A percentile compares a stretch with the other conserved stretches of the same genome.
phyloP scores from a whole-genome alignment of 345 rosid species.

The Clarkia xantiana region DNA sequence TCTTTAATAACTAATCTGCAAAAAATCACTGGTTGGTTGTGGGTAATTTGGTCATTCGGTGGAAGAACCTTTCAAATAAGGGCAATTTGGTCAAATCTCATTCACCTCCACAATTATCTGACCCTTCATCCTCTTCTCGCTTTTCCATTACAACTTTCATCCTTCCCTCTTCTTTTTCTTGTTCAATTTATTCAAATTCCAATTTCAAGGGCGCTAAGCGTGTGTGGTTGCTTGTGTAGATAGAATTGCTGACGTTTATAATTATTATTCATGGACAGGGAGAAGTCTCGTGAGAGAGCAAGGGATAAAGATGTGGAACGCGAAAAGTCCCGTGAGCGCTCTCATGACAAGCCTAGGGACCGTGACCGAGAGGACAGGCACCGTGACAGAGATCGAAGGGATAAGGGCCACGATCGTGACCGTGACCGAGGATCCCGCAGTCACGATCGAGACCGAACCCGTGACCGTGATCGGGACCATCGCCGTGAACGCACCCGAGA shows the following conservation, averaged over 20 bases:
- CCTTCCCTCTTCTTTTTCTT: neutral
- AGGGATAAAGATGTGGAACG: constrained; percentile 60
- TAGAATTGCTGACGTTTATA: constrained; percentile 8
- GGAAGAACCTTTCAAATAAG: no score
- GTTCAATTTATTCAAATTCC: neutral
- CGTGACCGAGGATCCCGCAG: constrained; percentile 22
- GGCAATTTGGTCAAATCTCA: no score
- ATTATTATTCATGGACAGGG: constrained; percentile 27
- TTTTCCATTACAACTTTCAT: neutral
- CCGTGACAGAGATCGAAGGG: constrained; percentile 46
- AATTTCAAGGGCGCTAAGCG: neutral
- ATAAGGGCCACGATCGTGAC: constrained; percentile 37
- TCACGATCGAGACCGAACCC: neutral
- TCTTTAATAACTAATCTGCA: no score
- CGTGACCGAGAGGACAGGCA: constrained; percentile 73
- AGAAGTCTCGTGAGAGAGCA: constrained; percentile 71
- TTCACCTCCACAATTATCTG: no score
- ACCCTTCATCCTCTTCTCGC: neutral
- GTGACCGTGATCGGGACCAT: constrained; percentile 36
- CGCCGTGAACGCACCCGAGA: constrained; percentile 6
- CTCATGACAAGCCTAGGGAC: constrained; percentile 68
- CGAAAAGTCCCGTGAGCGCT: constrained; percentile 61
- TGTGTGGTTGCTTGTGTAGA: neutral
- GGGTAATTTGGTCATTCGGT: no score
- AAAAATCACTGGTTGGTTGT: no score